Evolutionary conservation across 2,329 filamentous ascomycete species (phyloP).

Genomic region (Neonectria faginata): DNA sequence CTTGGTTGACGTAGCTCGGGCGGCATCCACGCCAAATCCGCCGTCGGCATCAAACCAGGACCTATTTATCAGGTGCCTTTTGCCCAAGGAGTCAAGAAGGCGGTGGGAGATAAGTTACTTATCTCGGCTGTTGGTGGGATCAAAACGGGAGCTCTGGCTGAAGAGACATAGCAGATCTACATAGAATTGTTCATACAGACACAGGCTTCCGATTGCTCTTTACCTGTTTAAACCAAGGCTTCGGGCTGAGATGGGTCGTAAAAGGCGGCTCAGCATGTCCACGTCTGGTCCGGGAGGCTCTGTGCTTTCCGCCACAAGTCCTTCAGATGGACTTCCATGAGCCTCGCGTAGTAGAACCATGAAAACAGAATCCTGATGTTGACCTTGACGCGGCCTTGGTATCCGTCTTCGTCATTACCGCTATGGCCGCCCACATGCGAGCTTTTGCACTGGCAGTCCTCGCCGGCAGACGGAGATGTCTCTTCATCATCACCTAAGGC

Average conservation of each 20-base stretch:
- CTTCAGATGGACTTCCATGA: background rate
- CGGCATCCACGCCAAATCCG: conserved; percentile 70
- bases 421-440: too few relatives aligned
- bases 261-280: too few relatives aligned
- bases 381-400: conserved; percentile 18
- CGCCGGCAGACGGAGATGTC: too few relatives aligned
- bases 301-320: background rate
- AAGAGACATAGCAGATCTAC: conserved; percentile 46
- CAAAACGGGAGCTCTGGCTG: conserved; percentile 56
- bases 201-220: too few relatives aligned
- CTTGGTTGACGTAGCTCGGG: conserved; percentile 78
- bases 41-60: conserved; percentile 56
- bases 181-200: too few relatives aligned
- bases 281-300: too few relatives aligned
- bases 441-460: too few relatives aligned
- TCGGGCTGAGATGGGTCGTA: too few relatives aligned
- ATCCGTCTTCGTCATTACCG: background rate
- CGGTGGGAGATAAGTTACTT: conserved; percentile 69
- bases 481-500: too few relatives aligned
- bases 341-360: conserved; percentile 27
- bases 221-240: too few relatives aligned
- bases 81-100: conserved; percentile 76
- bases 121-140: conserved; percentile 62
- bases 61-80: conserved; percentile 76
- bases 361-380: background rate